These are phyloP conservation scores for Apiospora rasikravindrae DNA, from an alignment of 2,329 filamentous ascomycete genomes.

Conservation along the genomic window DNA sequence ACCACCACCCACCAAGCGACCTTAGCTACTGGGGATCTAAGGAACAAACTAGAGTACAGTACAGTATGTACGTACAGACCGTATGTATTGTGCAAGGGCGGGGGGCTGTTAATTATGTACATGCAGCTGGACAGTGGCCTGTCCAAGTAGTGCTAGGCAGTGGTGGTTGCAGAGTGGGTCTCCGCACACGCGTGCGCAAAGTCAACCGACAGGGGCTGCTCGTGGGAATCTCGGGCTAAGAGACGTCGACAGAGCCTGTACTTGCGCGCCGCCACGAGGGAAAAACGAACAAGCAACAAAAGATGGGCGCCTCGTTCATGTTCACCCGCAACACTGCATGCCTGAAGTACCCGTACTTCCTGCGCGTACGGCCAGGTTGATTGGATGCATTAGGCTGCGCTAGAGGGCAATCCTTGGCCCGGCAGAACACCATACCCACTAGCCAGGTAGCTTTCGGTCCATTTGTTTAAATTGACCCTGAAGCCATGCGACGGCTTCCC, in stretches of 20 bases:
- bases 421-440: constrained; percentile 16
- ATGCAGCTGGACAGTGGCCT: background rate
- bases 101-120: background rate
- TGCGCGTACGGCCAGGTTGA: background rate
- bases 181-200: constrained; percentile 14
- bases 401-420: constrained; percentile 19
- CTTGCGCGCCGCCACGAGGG: constrained; percentile 24
- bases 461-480: constrained; percentile 18
- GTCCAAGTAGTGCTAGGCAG: background rate
- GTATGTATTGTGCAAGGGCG: background rate
- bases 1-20: background rate
- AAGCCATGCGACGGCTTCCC: constrained; percentile 22
- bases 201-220: constrained; percentile 13
- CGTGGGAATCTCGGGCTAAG: constrained; percentile 16
- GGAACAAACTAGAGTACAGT: background rate
- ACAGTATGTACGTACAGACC: background rate
- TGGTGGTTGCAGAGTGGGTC: background rate
- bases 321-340: constrained; percentile 14
- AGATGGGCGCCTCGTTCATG: constrained; percentile 8
- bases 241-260: constrained; percentile 18
- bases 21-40: background rate
- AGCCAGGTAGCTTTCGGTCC: constrained; percentile 25
- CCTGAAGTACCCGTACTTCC: constrained; percentile 5
- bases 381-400: constrained; percentile 14
- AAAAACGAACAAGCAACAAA: constrained; percentile 7